phyloP scores from a whole-genome alignment of 208 protist species.

The Leptomonas seymouri region DNA sequence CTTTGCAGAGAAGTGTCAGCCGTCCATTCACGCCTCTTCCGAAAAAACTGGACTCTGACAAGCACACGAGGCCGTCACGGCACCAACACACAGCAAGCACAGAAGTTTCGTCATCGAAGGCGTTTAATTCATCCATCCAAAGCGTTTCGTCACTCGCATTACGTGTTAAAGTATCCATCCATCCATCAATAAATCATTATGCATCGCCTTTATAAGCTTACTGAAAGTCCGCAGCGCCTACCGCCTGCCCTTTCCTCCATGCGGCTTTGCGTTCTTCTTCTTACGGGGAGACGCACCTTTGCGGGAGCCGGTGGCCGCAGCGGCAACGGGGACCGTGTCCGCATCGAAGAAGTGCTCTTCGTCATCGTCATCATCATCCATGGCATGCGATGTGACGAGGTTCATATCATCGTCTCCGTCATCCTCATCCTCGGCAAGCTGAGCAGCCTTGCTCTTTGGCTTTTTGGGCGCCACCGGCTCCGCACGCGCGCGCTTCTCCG shows the following conservation, averaged over 20 bases:
- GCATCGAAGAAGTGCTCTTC: conserved; percentile 79
- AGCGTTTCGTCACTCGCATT: no score
- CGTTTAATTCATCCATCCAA: no score
- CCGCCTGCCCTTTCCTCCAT: conserved; percentile 9
- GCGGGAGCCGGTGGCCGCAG: conserved; percentile 1
- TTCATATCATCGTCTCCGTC: conserved; percentile 13
- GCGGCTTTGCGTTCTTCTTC: conserved; percentile 30
- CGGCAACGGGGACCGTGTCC: conserved; percentile 34
- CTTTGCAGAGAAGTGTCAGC: no score
- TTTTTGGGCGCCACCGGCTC: conserved; percentile 12
- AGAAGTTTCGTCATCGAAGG: no score
- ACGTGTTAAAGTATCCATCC: no score
- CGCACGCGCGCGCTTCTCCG: conserved; percentile 18
- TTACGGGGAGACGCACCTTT: conserved; percentile 12
- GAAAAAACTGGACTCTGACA: no score
- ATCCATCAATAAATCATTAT: no score
- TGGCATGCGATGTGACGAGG: conserved; percentile 17
- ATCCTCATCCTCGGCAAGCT: conserved; percentile 5
- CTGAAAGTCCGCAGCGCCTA: background rate
- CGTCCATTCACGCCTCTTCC: no score
- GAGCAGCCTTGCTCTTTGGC: background rate
- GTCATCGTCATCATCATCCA: conserved; percentile 51
- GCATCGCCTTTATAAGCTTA: background rate
- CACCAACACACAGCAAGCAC: background rate
- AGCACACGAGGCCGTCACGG: no score